A percentile compares a stretch with the other conserved stretches of the same genome.
Conservation (phyloP, 2,329 filamentous ascomycete genomes). For the Fusarium newnesense region DNA sequence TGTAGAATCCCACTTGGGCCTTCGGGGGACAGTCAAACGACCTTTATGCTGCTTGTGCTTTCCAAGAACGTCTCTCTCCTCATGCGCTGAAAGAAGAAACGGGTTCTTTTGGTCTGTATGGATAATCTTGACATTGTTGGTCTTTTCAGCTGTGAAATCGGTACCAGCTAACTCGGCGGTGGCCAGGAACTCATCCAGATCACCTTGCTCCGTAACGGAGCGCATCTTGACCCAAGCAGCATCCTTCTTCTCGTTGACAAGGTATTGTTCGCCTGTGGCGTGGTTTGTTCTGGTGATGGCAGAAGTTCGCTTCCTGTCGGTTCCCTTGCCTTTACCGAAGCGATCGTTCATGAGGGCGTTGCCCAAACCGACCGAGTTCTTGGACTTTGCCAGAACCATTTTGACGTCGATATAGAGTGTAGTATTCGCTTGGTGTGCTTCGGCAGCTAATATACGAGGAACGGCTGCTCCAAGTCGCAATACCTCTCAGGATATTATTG, state of each 20-base stretch:
- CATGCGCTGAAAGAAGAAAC: conserved; percentile 84
- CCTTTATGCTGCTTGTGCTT: conserved; percentile 86
- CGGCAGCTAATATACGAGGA: conserved; percentile 15
- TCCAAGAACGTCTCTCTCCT: conserved; percentile 80
- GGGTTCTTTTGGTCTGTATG: conserved; percentile 97
- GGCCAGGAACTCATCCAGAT: conserved; percentile 94
- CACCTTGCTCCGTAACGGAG: conserved; percentile 96
- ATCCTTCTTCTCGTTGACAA: conserved; percentile 90
- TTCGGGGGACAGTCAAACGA: conserved; percentile 86
- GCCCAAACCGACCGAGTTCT: conserved; percentile 92
- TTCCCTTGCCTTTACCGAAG: conserved; percentile 91
- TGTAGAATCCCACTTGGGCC: conserved; percentile 86
- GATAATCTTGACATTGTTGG: conserved; percentile 99
- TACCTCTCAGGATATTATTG: conserved; percentile 15
- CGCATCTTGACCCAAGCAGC: conserved; percentile 99
- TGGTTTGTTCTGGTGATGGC: conserved; percentile 76
- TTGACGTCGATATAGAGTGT: conserved; percentile 43
- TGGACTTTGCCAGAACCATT: conserved; percentile 84
- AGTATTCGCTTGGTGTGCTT: neutral
- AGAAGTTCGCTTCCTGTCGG: conserved; percentile 77
- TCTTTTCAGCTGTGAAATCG: conserved; percentile 98
- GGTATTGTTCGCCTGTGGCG: conserved; percentile 86
- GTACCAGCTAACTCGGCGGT: conserved; percentile 98
- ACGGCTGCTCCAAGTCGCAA: conserved; percentile 24
- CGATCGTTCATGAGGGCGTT: conserved; percentile 99